Evolutionary conservation across 164 flowering plant species (phyloP).

Genomic region (Taxillus chinensis): DNA sequence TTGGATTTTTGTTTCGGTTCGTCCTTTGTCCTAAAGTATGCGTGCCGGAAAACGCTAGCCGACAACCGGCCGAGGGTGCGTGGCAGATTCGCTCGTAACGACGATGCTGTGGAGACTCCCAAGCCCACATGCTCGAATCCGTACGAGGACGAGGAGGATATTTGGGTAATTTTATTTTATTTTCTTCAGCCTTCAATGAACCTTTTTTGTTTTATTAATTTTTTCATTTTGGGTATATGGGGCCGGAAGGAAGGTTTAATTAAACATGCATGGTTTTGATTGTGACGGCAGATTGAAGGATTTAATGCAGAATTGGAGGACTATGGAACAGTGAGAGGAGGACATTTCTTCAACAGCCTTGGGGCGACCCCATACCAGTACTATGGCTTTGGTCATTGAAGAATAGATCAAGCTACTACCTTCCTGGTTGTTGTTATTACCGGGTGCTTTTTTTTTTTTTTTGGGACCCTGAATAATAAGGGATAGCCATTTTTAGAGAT

Average conservation of each 20-base stretch:
- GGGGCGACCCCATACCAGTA: constrained; percentile 26
- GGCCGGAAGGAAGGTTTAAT: too few species aligned
- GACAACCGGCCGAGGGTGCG: constrained; percentile 78
- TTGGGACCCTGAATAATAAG: too few species aligned
- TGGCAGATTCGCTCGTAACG: constrained; percentile 80
- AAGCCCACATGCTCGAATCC: constrained; percentile 25
- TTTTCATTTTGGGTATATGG: not conserved
- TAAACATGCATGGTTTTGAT: not conserved
- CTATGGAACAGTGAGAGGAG: constrained; percentile 14
- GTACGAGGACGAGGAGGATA: constrained; percentile 52
- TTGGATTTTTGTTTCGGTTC: not conserved
- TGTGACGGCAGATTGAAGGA: constrained; percentile 27
- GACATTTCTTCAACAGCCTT: constrained; percentile 12
- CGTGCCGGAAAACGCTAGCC: constrained; percentile 81
- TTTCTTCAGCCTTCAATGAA: not conserved
- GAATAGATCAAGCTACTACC: not conserved
- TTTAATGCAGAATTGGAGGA: constrained; percentile 25
- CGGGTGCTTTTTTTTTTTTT: too few species aligned
- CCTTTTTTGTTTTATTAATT: not conserved
- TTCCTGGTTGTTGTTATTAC: too few species aligned
- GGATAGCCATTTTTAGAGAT: too few species aligned
- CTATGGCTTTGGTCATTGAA: constrained; percentile 16
- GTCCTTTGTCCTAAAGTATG: constrained; percentile 33
- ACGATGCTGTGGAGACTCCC: constrained; percentile 47
- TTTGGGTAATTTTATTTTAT: constrained; percentile 35